Percentiles rank a stretch among this genome's conserved stretches.
Conservation (phyloP, 169 alveolate genomes). For the Toxoplasma gondii region DNA sequence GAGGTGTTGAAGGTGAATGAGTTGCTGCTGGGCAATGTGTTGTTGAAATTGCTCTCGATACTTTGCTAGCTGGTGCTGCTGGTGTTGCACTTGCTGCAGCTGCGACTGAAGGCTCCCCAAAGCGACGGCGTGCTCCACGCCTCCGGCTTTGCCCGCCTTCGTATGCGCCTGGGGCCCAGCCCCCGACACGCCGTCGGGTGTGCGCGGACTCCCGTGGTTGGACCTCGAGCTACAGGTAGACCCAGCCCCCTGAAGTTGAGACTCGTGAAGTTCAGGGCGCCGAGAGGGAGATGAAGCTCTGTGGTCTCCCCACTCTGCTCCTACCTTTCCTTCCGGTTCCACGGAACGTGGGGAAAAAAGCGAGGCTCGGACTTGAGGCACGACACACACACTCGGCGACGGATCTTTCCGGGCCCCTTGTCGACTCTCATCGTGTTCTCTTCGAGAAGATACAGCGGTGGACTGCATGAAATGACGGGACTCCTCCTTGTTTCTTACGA, state of each 20-base stretch:
- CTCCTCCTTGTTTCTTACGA: too few species aligned
- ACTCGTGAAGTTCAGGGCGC: neutral
- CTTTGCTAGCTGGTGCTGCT: slow-evolving; percentile 7
- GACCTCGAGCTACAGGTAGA: neutral
- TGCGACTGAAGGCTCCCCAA: slow-evolving; percentile 25
- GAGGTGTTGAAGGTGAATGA: slow-evolving; percentile 19
- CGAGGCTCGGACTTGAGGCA: slow-evolving; percentile 42
- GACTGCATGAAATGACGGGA: neutral
- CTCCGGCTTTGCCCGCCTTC: neutral
- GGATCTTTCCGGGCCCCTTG: neutral
- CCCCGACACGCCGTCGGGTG: slow-evolving; percentile 15
- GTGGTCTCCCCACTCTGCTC: neutral
- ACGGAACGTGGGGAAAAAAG: neutral
- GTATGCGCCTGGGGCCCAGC: slow-evolving; percentile 16
- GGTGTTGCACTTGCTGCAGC: neutral
- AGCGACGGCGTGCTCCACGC: neutral
- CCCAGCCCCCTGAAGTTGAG: neutral
- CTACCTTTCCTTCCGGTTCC: neutral
- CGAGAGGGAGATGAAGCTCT: neutral
- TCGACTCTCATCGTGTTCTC: neutral
- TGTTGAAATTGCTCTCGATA: neutral
- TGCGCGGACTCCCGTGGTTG: neutral
- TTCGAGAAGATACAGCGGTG: slow-evolving; percentile 19
- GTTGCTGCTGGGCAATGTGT: neutral
- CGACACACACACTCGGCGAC: neutral